These are phyloP conservation scores for Epichloe typhina DNA, from an alignment of 2,329 filamentous ascomycete genomes.

Conservation along the genomic window DNA sequence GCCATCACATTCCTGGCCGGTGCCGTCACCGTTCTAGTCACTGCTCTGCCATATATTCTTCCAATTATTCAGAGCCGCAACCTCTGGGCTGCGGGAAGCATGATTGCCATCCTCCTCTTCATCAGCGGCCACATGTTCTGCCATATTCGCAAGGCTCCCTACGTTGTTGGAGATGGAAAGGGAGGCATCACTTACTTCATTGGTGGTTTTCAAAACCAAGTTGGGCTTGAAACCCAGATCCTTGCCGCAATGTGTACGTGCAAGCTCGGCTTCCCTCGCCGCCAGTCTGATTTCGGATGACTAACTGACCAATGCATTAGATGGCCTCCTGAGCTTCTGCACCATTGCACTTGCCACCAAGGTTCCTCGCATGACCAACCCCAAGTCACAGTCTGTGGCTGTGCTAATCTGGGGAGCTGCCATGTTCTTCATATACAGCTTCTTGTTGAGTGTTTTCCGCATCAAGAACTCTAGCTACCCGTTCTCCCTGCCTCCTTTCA, in stretches of 20 bases:
- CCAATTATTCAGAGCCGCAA: constrained; percentile 83
- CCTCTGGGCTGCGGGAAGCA: constrained; percentile 79
- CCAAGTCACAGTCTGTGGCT: constrained; percentile 65
- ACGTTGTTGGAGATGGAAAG: constrained; percentile 73
- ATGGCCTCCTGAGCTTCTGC: constrained; percentile 70
- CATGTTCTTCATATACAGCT: constrained; percentile 78
- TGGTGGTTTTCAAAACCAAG: constrained; percentile 83
- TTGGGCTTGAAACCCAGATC: constrained; percentile 90
- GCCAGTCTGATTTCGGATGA: neutral
- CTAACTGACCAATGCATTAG: constrained; percentile 10
- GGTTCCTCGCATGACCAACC: constrained; percentile 74
- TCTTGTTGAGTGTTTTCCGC: constrained; percentile 85
- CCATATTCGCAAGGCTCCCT: constrained; percentile 91
- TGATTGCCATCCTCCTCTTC: constrained; percentile 84
- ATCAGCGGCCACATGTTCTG: constrained; percentile 99
- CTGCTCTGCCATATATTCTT: constrained; percentile 65
- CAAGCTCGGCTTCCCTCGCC: neutral
- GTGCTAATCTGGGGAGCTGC: constrained; percentile 68
- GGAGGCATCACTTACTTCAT: constrained; percentile 88
- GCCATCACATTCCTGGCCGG: constrained; percentile 58
- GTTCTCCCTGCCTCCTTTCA: constrained; percentile 85
- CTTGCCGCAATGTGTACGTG: constrained; percentile 76
- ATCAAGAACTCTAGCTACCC: constrained; percentile 92
- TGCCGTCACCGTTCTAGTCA: constrained; percentile 50
- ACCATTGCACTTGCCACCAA: constrained; percentile 85